Conservation (phyloP, 1,284 basidiomycete genomes). For the Leccinum angustisporum region DNA sequence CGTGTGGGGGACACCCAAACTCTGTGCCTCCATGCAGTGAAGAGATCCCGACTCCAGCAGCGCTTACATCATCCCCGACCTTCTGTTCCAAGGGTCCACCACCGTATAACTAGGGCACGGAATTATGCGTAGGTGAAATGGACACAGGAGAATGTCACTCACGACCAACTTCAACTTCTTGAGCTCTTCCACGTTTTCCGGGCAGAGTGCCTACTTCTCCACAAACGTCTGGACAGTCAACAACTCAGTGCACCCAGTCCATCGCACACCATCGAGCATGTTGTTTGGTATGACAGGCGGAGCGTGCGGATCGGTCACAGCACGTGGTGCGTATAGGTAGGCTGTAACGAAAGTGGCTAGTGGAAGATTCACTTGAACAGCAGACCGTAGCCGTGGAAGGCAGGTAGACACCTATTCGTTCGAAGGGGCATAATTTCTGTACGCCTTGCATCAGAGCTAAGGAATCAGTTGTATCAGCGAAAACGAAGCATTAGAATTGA, state of each 20-base stretch:
- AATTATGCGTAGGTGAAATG: not conserved
- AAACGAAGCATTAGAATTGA: not conserved
- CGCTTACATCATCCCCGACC: slow-evolving; percentile 14
- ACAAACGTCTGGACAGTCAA: slow-evolving; percentile 17
- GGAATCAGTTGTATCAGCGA: not conserved
- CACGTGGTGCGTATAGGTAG: slow-evolving; percentile 10
- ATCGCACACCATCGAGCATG: slow-evolving; percentile 9
- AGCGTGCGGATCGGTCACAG: not conserved
- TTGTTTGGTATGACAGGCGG: slow-evolving; percentile 20
- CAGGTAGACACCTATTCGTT: slow-evolving; percentile 17
- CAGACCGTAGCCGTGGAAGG: slow-evolving; percentile 17
- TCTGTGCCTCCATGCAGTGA: slow-evolving; percentile 24
- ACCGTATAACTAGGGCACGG: slow-evolving; percentile 8
- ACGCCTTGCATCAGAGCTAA: not conserved
- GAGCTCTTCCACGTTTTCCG: slow-evolving; percentile 5
- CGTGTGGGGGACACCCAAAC: slow-evolving; percentile 10
- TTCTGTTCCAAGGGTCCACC: slow-evolving; percentile 23
- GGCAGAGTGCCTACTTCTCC: slow-evolving; percentile 9
- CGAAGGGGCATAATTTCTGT: not conserved
- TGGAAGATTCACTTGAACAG: slow-evolving; percentile 9
- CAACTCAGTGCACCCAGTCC: slow-evolving; percentile 5
- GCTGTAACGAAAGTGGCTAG: not conserved
- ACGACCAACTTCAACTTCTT: slow-evolving; percentile 14
- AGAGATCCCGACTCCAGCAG: slow-evolving; percentile 18
- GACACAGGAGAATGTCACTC: not conserved